Conservation (phyloP, 192 early-diverging fungal genomes). For the Radiomyces spectabilis region DNA sequence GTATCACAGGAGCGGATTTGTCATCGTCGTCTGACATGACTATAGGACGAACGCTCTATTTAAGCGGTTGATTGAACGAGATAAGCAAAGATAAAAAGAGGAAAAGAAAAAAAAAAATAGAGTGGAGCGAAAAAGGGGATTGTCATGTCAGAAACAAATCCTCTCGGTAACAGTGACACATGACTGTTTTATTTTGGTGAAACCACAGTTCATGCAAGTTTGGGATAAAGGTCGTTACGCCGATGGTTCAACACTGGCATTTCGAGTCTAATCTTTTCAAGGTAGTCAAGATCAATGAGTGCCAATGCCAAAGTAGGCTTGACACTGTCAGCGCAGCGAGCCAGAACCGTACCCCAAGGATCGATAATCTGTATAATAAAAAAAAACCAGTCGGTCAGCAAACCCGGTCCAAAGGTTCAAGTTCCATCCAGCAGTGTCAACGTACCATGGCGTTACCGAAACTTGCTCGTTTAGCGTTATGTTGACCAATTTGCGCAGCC, state of each 20-base stretch:
- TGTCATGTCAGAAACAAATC: no score
- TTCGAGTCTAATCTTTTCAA: slow-evolving; percentile 53
- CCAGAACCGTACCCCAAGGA: slow-evolving; percentile 75
- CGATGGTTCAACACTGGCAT: slow-evolving; percentile 73
- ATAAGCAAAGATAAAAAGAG: no score
- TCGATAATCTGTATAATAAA: slow-evolving; percentile 55
- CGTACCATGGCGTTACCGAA: slow-evolving; percentile 73
- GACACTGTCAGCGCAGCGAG: slow-evolving; percentile 46
- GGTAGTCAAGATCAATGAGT: slow-evolving; percentile 53
- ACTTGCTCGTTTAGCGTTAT: slow-evolving; percentile 60
- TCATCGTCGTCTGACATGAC: neutral
- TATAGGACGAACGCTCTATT: neutral
- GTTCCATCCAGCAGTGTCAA: no score
- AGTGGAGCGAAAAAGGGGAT: no score
- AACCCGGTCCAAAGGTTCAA: no score
- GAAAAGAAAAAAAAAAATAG: no score
- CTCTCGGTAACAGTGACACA: no score
- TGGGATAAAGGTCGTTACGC: slow-evolving; percentile 52
- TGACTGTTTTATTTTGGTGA: no score
- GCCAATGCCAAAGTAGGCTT: slow-evolving; percentile 57
- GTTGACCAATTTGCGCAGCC: slow-evolving; percentile 70
- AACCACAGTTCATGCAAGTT: no score
- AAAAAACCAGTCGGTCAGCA: no score
- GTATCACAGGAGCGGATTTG: neutral
- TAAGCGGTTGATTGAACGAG: neutral